A percentile compares a stretch with the other conserved stretches of the same genome.
Evolutionary conservation across 2,329 filamentous ascomycete genomes (phyloP).

Genomic region (Fusarium sp.): DNA sequence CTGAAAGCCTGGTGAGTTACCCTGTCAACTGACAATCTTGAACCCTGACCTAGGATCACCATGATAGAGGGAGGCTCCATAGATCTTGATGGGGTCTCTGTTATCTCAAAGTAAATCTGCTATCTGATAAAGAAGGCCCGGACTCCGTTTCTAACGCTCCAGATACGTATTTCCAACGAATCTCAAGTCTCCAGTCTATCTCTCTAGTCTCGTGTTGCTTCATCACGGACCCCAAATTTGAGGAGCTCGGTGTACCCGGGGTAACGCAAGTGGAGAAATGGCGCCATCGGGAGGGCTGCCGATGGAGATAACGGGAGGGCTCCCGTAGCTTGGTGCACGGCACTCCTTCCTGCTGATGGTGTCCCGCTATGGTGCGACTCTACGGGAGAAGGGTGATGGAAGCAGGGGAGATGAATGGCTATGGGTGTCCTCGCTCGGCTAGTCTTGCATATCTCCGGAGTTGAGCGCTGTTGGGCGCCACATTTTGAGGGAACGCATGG

Average conservation of each 20-base stretch:
- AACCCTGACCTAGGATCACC: background rate
- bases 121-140: background rate
- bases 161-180: background rate
- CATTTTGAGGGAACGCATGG: background rate
- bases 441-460: background rate
- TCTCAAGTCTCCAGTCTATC: background rate
- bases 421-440: too few species aligned
- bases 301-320: conserved; percentile 1
- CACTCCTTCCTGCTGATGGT: background rate
- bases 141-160: background rate
- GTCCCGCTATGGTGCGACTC: background rate
- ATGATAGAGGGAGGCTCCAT: background rate
- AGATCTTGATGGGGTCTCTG: background rate
- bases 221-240: background rate
- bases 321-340: conserved; percentile 1
- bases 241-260: background rate
- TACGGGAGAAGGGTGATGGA: background rate
- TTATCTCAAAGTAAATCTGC: background rate
- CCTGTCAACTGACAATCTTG: background rate
- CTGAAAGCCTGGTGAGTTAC: background rate
- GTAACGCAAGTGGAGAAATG: background rate
- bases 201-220: background rate
- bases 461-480: background rate
- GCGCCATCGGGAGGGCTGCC: background rate
- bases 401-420: conserved; percentile 1